Conservation (phyloP, 805 yeast species). For the Saturnispora saitoi region DNA sequence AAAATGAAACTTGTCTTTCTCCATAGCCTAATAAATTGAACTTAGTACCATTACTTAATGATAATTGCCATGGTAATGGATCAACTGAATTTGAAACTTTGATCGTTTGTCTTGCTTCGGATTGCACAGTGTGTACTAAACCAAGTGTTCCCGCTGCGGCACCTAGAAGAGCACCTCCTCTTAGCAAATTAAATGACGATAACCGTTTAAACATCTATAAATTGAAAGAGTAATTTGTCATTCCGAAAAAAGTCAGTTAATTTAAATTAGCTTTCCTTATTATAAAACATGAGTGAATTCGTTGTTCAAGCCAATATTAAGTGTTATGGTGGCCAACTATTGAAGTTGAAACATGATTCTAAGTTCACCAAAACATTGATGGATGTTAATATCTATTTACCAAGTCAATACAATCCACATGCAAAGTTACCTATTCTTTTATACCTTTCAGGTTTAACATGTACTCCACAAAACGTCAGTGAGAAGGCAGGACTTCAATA, state of each 20-base stretch:
- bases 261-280: background rate
- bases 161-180: background rate
- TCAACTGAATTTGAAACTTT: constrained; percentile 18
- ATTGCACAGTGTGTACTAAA: background rate
- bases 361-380: constrained; percentile 54
- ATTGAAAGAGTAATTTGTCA: too few species aligned
- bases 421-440: constrained; percentile 60
- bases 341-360: constrained; percentile 72
- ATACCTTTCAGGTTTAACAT: constrained; percentile 83
- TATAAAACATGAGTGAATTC: background rate
- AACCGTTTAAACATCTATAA: background rate
- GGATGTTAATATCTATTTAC: constrained; percentile 81
- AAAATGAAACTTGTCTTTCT: constrained; percentile 71
- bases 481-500: constrained; percentile 88
- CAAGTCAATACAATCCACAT: constrained; percentile 39
- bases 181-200: background rate
- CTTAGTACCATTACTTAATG: constrained; percentile 16
- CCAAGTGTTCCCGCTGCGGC: background rate
- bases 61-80: constrained; percentile 21
- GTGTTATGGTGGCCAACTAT: constrained; percentile 66
- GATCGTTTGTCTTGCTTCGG: background rate
- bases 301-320: constrained; percentile 35
- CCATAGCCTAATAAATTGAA: constrained; percentile 72
- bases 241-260: too few species aligned
- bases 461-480: constrained; percentile 87